Conservation (phyloP, 2,329 filamentous ascomycete species). For the Leptosphaerulina australis region DNA sequence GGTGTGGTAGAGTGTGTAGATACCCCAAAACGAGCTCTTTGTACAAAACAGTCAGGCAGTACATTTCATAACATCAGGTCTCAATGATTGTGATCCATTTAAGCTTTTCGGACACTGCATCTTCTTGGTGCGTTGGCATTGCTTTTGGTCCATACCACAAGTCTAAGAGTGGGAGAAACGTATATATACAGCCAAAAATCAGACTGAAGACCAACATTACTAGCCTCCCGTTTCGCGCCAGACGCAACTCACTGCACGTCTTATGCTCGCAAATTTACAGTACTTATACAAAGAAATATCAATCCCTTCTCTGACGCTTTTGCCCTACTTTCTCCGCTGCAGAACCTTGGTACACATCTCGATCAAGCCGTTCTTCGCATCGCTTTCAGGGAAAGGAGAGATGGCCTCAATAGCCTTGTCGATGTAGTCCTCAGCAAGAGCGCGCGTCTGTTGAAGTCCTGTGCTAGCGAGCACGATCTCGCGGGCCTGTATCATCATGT, state of each 20-base stretch:
- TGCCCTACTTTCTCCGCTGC: slow-evolving; percentile 76
- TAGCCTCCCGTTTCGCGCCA: background rate
- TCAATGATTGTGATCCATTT: too few relatives aligned
- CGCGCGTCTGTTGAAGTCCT: slow-evolving; percentile 89
- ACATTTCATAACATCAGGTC: too few relatives aligned
- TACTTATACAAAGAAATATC: slow-evolving; percentile 5
- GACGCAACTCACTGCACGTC: background rate
- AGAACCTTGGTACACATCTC: slow-evolving; percentile 95
- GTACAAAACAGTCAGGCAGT: too few relatives aligned
- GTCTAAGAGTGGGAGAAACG: too few relatives aligned
- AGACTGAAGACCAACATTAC: background rate
- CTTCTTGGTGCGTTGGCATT: too few relatives aligned
- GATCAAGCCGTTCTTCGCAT: slow-evolving; percentile 87
- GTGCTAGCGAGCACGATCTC: slow-evolving; percentile 82
- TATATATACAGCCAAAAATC: slow-evolving; percentile 9
- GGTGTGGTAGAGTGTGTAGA: slow-evolving; percentile 1
- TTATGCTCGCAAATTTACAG: slow-evolving; percentile 16
- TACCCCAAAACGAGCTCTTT: too few relatives aligned
- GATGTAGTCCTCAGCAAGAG: slow-evolving; percentile 86
- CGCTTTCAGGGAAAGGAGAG: slow-evolving; percentile 83
- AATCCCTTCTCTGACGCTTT: background rate
- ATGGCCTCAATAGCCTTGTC: slow-evolving; percentile 89
- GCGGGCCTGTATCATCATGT: slow-evolving; percentile 70
- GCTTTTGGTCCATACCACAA: too few relatives aligned
- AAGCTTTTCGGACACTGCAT: too few relatives aligned